Base-by-base conservation (phyloP, 441 rosid genomes). In the Isatis lusitanica region DNA sequence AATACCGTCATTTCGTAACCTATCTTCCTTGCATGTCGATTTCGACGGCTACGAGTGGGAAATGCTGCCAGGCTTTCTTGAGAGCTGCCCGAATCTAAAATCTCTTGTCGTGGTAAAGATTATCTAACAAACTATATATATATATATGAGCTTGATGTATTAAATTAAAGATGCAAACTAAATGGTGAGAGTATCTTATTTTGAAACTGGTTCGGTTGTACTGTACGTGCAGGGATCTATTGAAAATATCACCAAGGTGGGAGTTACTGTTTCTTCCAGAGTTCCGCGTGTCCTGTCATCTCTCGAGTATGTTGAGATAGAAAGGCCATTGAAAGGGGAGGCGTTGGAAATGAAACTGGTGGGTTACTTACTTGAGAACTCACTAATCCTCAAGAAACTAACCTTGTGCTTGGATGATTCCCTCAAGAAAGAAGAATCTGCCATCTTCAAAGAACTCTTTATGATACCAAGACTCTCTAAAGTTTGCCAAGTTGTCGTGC, bases 251-350 rank as follows among this genome's bases (percentile, higher is more conserved):
- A 1, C 17, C 2, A 1, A 17, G 56, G 12, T 12, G 31, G 18
- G 18, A 5, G 1, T 56, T 33, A 8, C 21, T 40, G 9, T 56
- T 33, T 11, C 16, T 31, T 9, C 28, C 6, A 42, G 15, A 11
- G 60, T 21, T 59, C 58, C 6, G 13, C 10, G 26, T 70, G 13
- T 38, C 9, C 21, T 60, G 2, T 7, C 51, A 50, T 47, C 60
- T 60, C 74, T 71, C 6, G 51, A 48, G 61, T 28, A 4, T 60
- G 68, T 71, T 61, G n/a, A 59, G 48, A 70, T 70, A 13, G 47
- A 5, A 15, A 46, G 8, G 48, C 38, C 46, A 36, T 16, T 58
- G 44, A 58, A 6, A 21, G 57, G 46, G 2, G 58, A 59, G 0
- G 59, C n/a, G 12, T 3, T 2, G 56, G 59, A 60, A 35, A 70